Conservation (phyloP, 345 rosid species). For the Microcos paniculata region DNA sequence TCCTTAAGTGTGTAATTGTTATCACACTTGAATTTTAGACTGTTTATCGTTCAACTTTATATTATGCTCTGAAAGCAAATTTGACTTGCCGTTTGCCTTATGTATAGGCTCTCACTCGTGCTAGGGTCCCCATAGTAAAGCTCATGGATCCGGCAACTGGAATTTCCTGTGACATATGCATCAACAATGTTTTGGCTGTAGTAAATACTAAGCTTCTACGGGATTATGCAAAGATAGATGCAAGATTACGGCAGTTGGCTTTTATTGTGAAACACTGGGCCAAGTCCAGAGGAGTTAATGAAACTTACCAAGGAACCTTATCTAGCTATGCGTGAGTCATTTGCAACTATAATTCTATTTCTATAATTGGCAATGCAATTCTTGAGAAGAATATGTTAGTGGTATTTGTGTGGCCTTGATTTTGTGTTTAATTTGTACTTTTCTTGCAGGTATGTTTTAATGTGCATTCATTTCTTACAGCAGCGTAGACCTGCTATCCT, state of each 20-base stretch:
- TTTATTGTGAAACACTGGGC: conserved; percentile 98
- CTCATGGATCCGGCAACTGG: conserved; percentile 95
- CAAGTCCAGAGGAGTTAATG: conserved; percentile 89
- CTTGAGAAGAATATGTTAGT: not conserved
- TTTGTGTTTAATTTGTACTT: not conserved
- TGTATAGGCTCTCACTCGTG: conserved; percentile 78
- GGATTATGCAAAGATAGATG: conserved; percentile 84
- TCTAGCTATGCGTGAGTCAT: conserved; percentile 97
- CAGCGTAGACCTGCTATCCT: conserved; percentile 87
- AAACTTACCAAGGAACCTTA: conserved; percentile 93
- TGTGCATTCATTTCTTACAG: conserved; percentile 98
- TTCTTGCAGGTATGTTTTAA: conserved; percentile 79
- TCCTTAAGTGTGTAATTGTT: not conserved
- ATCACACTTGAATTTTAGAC: not conserved
- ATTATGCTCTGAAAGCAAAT: not conserved
- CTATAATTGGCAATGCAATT: conserved; percentile 7
- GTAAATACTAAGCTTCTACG: conserved; percentile 93
- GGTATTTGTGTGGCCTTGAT: not conserved
- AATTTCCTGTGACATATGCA: conserved; percentile 92
- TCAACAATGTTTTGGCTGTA: conserved; percentile 92
- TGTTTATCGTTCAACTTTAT: not conserved
- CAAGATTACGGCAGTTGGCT: conserved; percentile 75
- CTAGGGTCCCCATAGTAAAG: conserved; percentile 96
- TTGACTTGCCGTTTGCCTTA: not conserved
- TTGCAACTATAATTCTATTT: conserved; percentile 10